Evolutionary conservation across 2,329 filamentous ascomycete genomes (phyloP).

Genomic region (Fusarium scirpi): DNA sequence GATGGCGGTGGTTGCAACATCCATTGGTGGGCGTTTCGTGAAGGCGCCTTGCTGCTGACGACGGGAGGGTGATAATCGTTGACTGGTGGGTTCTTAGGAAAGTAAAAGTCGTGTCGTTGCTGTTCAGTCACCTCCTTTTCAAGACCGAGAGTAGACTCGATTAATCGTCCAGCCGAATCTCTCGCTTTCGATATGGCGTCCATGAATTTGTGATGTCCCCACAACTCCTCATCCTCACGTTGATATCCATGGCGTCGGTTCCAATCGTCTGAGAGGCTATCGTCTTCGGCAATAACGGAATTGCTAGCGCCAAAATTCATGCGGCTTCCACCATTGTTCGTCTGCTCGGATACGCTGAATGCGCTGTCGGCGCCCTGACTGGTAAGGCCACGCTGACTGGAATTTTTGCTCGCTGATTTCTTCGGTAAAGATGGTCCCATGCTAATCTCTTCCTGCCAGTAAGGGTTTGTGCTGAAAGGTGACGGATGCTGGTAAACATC

Average conservation of each 20-base stretch:
- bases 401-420: constrained; percentile 68
- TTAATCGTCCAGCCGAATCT: constrained; percentile 65
- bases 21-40: constrained; percentile 81
- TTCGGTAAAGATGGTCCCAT: constrained; percentile 81
- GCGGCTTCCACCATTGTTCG: constrained; percentile 54
- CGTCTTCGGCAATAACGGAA: constrained; percentile 55
- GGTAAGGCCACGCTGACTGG: constrained; percentile 70
- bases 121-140: constrained; percentile 66
- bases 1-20: constrained; percentile 94
- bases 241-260: constrained; percentile 81
- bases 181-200: constrained; percentile 70
- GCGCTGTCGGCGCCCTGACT: constrained; percentile 65
- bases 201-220: constrained; percentile 74
- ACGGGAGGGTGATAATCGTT: constrained; percentile 90
- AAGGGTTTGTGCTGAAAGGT: constrained; percentile 87
- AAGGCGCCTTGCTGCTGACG: constrained; percentile 78
- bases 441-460: constrained; percentile 88
- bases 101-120: constrained; percentile 71
- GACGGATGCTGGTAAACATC: constrained; percentile 81
- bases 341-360: constrained; percentile 54
- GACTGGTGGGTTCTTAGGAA: constrained; percentile 75
- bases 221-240: constrained; percentile 87
- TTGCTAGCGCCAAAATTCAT: constrained; percentile 50
- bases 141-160: constrained; percentile 64
- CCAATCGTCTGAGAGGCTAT: constrained; percentile 66